These are phyloP conservation scores for Arctium lappa DNA, from an alignment of 129 eudicot species.

Conservation along the genomic window DNA sequence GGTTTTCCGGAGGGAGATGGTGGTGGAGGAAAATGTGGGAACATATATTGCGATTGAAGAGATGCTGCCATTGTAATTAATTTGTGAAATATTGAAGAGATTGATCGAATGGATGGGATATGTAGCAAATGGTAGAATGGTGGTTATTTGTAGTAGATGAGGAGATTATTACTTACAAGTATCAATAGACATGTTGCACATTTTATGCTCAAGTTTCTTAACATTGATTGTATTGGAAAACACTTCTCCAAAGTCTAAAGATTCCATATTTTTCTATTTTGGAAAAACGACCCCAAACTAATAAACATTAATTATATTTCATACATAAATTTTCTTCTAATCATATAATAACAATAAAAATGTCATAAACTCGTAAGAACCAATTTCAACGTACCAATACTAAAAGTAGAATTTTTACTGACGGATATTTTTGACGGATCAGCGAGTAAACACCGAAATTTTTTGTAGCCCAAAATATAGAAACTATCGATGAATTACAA, in stretches of 20 bases:
- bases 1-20: constrained; percentile 22
- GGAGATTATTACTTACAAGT: constrained; percentile 28
- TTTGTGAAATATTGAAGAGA: background rate
- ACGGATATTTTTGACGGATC: background rate
- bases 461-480: background rate
- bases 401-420: too few species aligned
- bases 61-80: constrained; percentile 20
- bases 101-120: background rate
- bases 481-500: background rate
- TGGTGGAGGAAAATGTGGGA: constrained; percentile 31
- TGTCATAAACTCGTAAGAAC: background rate
- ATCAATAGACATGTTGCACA: constrained; percentile 23
- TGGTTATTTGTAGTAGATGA: constrained; percentile 15
- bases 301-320: background rate
- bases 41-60: constrained; percentile 9
- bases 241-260: constrained; percentile 24
- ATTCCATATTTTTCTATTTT: background rate
- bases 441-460: background rate
- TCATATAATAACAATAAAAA: too few species aligned
- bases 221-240: constrained; percentile 25
- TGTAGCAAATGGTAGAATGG: constrained; percentile 1
- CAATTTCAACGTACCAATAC: background rate
- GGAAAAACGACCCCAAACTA: background rate
- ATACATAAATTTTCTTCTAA: background rate
- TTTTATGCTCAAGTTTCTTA: constrained; percentile 6